These are phyloP conservation scores for Tricholoma furcatifolium DNA, from an alignment of 768 basidiomycete genomes.

Conservation along the genomic window DNA sequence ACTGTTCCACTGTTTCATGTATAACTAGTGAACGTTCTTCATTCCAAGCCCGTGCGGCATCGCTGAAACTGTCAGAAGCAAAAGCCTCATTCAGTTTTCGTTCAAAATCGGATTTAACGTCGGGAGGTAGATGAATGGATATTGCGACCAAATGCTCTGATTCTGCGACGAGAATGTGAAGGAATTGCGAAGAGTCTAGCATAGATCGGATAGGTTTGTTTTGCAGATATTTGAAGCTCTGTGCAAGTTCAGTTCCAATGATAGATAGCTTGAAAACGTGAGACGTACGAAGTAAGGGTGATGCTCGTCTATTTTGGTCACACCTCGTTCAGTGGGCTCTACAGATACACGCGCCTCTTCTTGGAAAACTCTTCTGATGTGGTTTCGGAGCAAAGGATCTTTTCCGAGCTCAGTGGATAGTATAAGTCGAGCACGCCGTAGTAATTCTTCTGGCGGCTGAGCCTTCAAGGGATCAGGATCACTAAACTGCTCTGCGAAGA, in stretches of 20 bases:
- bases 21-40: constrained; percentile 77
- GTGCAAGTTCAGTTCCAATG: constrained; percentile 5
- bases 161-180: constrained; percentile 90
- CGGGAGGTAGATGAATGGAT: constrained; percentile 62
- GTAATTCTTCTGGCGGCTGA: constrained; percentile 62
- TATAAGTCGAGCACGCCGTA: constrained; percentile 77
- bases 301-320: constrained; percentile 71
- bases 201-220: constrained; percentile 75
- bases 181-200: constrained; percentile 73
- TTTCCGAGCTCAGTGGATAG: constrained; percentile 89
- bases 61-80: constrained; percentile 80
- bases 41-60: constrained; percentile 90
- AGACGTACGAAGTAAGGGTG: constrained; percentile 66
- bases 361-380: constrained; percentile 75
- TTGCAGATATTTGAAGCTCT: constrained; percentile 95
- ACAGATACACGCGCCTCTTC: constrained; percentile 75
- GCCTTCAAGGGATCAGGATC: constrained; percentile 64
- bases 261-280: neutral
- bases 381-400: constrained; percentile 83
- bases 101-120: constrained; percentile 66
- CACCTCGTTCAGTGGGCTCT: constrained; percentile 84
- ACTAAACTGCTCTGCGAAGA: constrained; percentile 84
- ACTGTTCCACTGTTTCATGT: constrained; percentile 73
- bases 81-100: constrained; percentile 79
- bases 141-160: constrained; percentile 83